These are phyloP conservation scores for Conoideocrella luteorostrata DNA, from an alignment of 2,329 filamentous ascomycete species.

Conservation along the genomic window DNA sequence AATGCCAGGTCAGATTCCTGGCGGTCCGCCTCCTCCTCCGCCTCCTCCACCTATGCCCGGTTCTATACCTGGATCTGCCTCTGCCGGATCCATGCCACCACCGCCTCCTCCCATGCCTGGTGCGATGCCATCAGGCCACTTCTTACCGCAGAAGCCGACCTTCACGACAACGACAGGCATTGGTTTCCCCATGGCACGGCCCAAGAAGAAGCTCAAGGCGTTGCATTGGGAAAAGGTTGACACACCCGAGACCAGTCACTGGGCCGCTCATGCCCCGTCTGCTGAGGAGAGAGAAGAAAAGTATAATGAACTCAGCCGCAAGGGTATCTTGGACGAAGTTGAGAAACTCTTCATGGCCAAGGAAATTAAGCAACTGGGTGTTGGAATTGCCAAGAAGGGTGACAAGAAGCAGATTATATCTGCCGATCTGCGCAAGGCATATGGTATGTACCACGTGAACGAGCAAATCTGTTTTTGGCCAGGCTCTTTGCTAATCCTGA, in stretches of 20 bases:
- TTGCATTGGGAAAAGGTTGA: conserved; percentile 99
- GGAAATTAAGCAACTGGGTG: conserved; percentile 83
- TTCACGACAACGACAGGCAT: conserved; percentile 50
- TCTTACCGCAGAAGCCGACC: conserved; percentile 58
- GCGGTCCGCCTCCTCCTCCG: conserved; percentile 3
- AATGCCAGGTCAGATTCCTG: conserved; percentile 34
- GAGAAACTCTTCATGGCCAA: conserved; percentile 97
- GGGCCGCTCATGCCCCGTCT: conserved; percentile 83
- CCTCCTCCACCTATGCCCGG: conserved; percentile 35
- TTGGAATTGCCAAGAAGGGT: conserved; percentile 66
- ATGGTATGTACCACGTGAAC: conserved; percentile 48
- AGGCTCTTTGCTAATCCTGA: background rate
- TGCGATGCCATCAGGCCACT: conserved; percentile 63
- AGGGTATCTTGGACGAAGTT: conserved; percentile 94
- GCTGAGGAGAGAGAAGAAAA: conserved; percentile 88
- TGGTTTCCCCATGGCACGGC: conserved; percentile 72
- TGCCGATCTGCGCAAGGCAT: conserved; percentile 79
- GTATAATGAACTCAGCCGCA: conserved; percentile 85
- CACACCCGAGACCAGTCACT: conserved; percentile 82
- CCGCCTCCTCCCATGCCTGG: conserved; percentile 62
- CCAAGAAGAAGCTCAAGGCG: conserved; percentile 99
- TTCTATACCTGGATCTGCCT: conserved; percentile 33
- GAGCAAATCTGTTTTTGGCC: background rate
- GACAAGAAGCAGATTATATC: conserved; percentile 98
- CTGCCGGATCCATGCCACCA: conserved; percentile 43